Base-by-base conservation (phyloP, 2,329 filamentous ascomycete genomes). In the Cercospora sp. region DNA sequence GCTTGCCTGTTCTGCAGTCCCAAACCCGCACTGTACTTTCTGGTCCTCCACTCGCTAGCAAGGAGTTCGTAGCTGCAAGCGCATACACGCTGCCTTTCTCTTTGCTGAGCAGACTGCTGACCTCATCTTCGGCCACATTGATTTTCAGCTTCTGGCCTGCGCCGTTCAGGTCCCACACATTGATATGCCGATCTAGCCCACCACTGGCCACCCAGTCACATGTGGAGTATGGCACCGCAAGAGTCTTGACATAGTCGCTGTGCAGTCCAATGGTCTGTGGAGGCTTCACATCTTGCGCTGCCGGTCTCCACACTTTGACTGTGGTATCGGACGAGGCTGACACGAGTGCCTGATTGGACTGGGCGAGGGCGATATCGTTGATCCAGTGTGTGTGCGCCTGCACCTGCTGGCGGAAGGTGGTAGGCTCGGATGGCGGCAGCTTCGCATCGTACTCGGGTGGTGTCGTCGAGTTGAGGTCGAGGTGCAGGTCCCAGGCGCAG, bases 1-100 rank as follows among this genome's bases (percentile, higher is more conserved):
- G 87, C 81, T 95, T 93, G 66, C 94, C 94, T 9, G 92, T 91
- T 74, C 90, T 89, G 59, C 93, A 88, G 80, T 99, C 95, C 91
- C 96, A 97, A 13, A 99, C 83, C 63, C 95, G 87, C 36, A 98
- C 92, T 53, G 93, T 93, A 76, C 93, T 95, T 81, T 99, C 95
- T 0, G 95, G 95, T 0, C 95, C 95, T 66, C 95, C 95, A 76
- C 92, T 96, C 33, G 94, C 95, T 63, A 99, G 84, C 65, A 99
- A 88, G 68, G 87, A 91, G 61, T 90, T 89, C 58, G 90, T 92
- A 1, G 90, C 92, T 39, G 90, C 91, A 68, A 99, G 84, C 10
- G 95, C 92, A 79, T 99, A 99, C 3, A 99, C 90, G 26, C 95
- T 98, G 16, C 95, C 95, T 82, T 99, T 99, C 74, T 95, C 92